Evolutionary conservation across 2,329 filamentous ascomycete species (phyloP), one percentile per base, ranked within the genome.

Genomic region (Nannizzia gypsea): DNA sequence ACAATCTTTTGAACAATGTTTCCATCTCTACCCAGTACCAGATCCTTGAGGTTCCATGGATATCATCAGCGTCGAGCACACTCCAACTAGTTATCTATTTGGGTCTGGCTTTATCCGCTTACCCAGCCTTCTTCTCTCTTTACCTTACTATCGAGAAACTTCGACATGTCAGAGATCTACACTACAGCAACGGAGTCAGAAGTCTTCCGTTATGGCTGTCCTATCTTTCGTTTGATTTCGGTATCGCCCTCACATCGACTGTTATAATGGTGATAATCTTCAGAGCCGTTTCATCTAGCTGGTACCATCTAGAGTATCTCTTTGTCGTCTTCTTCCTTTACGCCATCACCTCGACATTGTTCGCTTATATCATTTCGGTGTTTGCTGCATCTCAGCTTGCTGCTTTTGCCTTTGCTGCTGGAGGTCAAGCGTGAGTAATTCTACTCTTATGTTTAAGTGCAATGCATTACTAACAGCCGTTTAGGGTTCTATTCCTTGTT

Each of bases 111-210:
- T 84, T 95, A 73, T 80, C 83, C 5, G 84, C 85, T 1, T 93
- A 87, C 66, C 90, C 91, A 0, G 89, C 87, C 13, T 91, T 96
- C 77, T 95, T 96, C 67, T 83, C 88, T 0, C 77, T 96, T 3
- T 96, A 96, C 68, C 89, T 90, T 0, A 95, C 89, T n/a, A 78
- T 88, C 28, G 91, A 96, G 72, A 81, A 90, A 26, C 77, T 90
- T 9, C 78, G 84, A 56, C 87, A 90, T 64, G 89, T 96, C 24
- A 83, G 91, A 57, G 87, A 88, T 15, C 77, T 96, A 31, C 87
- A 96, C 71, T 96, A 95, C 73, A 95, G 89, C 59, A 96, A 96
- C 68, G 91, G 91, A 54, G 90, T 96, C 28, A 81, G 88, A 11
- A 86, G 88, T 0, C 77, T 88, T 6, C 89, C 90, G 0, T 77